Conservation (phyloP, 2,329 filamentous ascomycete genomes). For the Pseudogymnoascus sp. region DNA sequence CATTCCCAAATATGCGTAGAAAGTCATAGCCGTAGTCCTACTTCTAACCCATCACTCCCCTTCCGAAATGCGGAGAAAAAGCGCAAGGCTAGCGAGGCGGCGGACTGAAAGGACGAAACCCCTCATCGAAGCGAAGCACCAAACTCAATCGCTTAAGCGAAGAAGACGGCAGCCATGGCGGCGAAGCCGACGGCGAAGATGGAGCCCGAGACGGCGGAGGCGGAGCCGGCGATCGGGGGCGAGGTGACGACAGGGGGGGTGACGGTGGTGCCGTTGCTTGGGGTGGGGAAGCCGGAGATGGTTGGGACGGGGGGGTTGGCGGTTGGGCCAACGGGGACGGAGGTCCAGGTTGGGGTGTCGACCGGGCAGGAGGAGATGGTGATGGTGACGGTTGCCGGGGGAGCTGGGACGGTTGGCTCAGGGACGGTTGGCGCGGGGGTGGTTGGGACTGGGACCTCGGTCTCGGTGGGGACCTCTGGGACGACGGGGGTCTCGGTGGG, state of each 20-base stretch:
- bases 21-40: background rate
- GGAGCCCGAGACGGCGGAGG: constrained; percentile 25
- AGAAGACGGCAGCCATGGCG: constrained; percentile 23
- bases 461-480: constrained; percentile 18
- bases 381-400: constrained; percentile 27
- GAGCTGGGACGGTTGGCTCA: constrained; percentile 11
- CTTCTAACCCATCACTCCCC: background rate
- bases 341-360: constrained; percentile 16
- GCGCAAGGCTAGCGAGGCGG: background rate
- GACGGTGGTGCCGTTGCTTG: constrained; percentile 13
- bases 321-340: constrained; percentile 6
- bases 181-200: constrained; percentile 24
- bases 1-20: background rate
- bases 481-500: constrained; percentile 20
- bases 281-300: constrained; percentile 14
- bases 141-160: constrained; percentile 24
- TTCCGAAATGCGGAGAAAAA: background rate
- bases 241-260: constrained; percentile 12
- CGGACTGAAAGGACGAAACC: background rate
- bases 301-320: background rate
- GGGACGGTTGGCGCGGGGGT: too few relatives aligned
- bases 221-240: constrained; percentile 22
- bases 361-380: constrained; percentile 34
- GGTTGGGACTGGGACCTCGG: background rate
- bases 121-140: background rate